Conservation (phyloP, 257 asterid species). For the Solanum paucissectum region DNA sequence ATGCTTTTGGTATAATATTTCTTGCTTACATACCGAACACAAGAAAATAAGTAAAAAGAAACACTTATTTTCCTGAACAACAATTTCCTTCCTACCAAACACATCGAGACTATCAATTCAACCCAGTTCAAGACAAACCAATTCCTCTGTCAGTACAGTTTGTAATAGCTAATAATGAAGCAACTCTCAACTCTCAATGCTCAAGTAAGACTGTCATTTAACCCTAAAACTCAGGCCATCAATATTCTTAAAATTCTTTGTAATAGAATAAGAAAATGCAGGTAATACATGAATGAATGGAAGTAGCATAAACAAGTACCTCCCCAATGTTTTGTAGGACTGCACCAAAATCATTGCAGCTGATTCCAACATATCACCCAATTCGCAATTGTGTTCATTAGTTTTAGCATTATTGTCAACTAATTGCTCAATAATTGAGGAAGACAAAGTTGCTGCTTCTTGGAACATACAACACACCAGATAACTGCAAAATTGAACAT, state of each 20-base stretch:
- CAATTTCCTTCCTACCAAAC: not conserved
- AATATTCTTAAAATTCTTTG: not conserved
- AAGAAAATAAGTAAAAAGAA: not conserved
- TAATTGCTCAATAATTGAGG: conserved; percentile 39
- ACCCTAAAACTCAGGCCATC: not conserved
- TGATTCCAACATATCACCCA: conserved; percentile 63
- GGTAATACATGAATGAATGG: not conserved
- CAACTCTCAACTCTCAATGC: not conserved
- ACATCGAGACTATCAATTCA: not conserved
- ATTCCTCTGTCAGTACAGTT: not conserved
- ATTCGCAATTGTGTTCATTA: conserved; percentile 19
- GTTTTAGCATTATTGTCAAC: conserved; percentile 4
- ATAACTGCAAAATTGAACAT: conserved; percentile 32
- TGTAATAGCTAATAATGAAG: not conserved
- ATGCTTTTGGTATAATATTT: not conserved
- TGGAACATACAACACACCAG: conserved; percentile 63
- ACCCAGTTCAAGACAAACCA: not conserved
- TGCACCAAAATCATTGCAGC: conserved; percentile 88
- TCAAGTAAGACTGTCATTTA: not conserved
- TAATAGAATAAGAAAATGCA: not conserved
- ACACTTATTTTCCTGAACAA: not conserved
- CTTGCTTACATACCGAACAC: not conserved
- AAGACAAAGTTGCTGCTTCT: conserved; percentile 49
- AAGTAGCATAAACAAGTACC: conserved; percentile 22
- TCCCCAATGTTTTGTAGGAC: conserved; percentile 47